Conservation (phyloP, 495 filamentous ascomycete genomes). For the Penicillium desertorum region DNA sequence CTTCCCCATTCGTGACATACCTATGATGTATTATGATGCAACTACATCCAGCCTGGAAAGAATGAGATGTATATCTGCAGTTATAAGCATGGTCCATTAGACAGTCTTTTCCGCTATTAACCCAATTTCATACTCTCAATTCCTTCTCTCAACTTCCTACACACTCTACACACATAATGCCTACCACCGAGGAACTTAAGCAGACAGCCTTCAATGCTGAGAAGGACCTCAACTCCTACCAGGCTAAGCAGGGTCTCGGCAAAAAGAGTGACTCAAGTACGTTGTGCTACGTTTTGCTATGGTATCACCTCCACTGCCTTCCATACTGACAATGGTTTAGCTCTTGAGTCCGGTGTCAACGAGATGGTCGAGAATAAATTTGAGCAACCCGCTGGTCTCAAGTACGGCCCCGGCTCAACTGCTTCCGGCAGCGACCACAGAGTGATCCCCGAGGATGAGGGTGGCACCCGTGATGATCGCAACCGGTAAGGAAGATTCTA, state of each 20-base stretch:
- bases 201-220: constrained; percentile 46
- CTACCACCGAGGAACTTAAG: constrained; percentile 39
- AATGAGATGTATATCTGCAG: no score
- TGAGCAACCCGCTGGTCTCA: constrained; percentile 39
- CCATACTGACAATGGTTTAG: constrained; percentile 25
- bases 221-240: constrained; percentile 54
- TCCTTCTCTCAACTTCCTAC: no score
- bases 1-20: constrained; percentile 32
- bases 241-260: constrained; percentile 48
- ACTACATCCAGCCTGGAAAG: not conserved
- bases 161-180: constrained; percentile 25
- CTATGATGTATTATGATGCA: constrained; percentile 46
- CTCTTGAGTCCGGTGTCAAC: constrained; percentile 55
- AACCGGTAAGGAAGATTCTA: constrained; percentile 34
- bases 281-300: constrained; percentile 3
- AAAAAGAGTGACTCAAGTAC: constrained; percentile 50
- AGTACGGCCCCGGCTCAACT: constrained; percentile 47
- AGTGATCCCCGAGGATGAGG: constrained; percentile 51
- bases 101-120: no score
- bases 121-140: no score
- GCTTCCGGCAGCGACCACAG: constrained; percentile 53
- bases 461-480: constrained; percentile 47
- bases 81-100: no score
- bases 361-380: constrained; percentile 48
- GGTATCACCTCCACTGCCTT: no score